Percentiles rank a stretch among this genome's conserved stretches.
Evolutionary conservation across 1,284 basidiomycete genomes (phyloP).

Genomic region (Lentinus polychrous): DNA sequence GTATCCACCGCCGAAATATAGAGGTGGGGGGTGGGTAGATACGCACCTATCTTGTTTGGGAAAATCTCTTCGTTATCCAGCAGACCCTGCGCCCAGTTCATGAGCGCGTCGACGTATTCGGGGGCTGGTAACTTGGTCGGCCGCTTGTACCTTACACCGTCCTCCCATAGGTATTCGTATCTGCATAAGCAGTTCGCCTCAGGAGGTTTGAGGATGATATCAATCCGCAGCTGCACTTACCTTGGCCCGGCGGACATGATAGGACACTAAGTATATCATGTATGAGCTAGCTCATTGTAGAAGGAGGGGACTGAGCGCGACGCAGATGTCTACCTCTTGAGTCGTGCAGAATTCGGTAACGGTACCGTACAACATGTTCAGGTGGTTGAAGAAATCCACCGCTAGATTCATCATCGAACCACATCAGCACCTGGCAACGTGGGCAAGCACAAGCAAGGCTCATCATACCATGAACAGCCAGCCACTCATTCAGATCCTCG

Average conservation of each 20-base stretch:
- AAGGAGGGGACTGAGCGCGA: conserved; percentile 5
- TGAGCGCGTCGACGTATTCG: conserved; percentile 96
- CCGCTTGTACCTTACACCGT: conserved; percentile 84
- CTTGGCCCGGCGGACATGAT: conserved; percentile 98
- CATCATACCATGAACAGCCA: conserved; percentile 86
- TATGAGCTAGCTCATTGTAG: conserved; percentile 2
- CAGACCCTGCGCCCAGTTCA: conserved; percentile 96
- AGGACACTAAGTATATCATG: conserved; percentile 60
- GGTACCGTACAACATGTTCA: conserved; percentile 95
- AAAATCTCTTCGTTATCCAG: conserved; percentile 93
- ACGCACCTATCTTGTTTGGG: conserved; percentile 87
- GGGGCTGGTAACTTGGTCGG: conserved; percentile 94
- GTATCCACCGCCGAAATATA: too few relatives aligned
- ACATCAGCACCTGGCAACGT: not conserved
- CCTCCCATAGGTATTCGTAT: conserved; percentile 99
- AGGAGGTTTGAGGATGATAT: not conserved
- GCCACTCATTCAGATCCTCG: conserved; percentile 93
- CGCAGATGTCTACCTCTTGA: conserved; percentile 57
- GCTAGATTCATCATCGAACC: conserved; percentile 44
- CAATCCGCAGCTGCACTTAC: conserved; percentile 36
- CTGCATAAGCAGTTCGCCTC: conserved; percentile 37
- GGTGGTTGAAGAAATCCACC: conserved; percentile 93
- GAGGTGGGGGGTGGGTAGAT: not conserved
- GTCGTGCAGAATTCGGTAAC: conserved; percentile 96
- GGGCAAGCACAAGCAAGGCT: not conserved